Conservation (phyloP, 495 filamentous ascomycete genomes). For the Lasiosphaeria ovina region DNA sequence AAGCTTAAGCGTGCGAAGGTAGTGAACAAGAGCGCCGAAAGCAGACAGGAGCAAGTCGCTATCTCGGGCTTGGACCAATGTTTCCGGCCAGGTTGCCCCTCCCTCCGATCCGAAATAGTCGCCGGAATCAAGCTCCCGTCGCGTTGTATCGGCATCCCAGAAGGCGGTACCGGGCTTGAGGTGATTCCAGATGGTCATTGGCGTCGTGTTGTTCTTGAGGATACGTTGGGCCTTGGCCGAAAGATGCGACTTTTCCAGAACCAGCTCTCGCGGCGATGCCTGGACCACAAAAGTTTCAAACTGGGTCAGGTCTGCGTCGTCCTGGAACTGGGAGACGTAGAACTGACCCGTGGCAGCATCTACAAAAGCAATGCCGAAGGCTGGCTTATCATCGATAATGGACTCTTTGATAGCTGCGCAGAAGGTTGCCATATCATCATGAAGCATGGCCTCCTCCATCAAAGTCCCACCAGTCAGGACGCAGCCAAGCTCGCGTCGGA, state of each 20-base stretch:
- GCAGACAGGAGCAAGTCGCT: constrained; percentile 90
- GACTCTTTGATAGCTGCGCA: constrained; percentile 96
- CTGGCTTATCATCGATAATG: constrained; percentile 69
- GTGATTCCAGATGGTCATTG: constrained; percentile 94
- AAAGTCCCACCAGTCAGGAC: constrained; percentile 93
- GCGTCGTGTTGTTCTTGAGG: constrained; percentile 89
- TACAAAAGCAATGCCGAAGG: constrained; percentile 90
- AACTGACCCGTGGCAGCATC: constrained; percentile 97
- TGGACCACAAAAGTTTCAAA: constrained; percentile 98
- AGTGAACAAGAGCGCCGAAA: constrained; percentile 84
- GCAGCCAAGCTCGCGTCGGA: constrained; percentile 83
- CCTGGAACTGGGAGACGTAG: constrained; percentile 83
- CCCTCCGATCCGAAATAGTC: constrained; percentile 74
- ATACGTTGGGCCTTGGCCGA: constrained; percentile 88
- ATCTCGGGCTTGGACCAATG: constrained; percentile 67
- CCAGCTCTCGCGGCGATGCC: constrained; percentile 80
- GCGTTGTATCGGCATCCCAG: constrained; percentile 78
- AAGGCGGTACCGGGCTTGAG: constrained; percentile 88
- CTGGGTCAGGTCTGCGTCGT: constrained; percentile 92
- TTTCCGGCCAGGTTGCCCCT: constrained; percentile 70
- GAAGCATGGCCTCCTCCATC: constrained; percentile 93
- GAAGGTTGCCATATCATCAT: constrained; percentile 96
- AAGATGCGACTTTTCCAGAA: constrained; percentile 84
- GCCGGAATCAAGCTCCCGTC: constrained; percentile 77
- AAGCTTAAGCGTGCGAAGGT: constrained; percentile 83